Evolutionary conservation across 1,139 yeast genomes (phyloP), one percentile per base, ranked within the genome.

Genomic region (Pichia sp.): DNA sequence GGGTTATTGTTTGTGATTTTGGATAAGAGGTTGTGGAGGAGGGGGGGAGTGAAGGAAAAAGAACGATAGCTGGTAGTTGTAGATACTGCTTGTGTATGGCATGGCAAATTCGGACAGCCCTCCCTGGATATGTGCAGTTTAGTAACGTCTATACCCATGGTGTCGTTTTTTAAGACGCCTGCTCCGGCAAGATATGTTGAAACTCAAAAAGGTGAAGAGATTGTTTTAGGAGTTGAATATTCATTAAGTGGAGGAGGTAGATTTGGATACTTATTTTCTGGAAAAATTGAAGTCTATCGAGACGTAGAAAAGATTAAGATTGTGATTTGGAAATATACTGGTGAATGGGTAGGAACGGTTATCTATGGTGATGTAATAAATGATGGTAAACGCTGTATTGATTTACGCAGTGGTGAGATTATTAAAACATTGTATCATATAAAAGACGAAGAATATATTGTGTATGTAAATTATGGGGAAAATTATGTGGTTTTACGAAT

Each of bases 381-480:
- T 36, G 42, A 41, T 1, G 35, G 40, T 6, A 18, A 16, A 5
- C 24, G 24, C 10, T 30, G 29, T 15, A 8, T 28, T 11, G 40
- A 40, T 33, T n/a, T 24, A 13, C 16, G 21, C 4, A 24, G 10
- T 2, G 14, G 13, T 4, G 22, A 25, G 2, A 2, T 24, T 7
- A 8, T 33, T 3, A 39, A 38, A 15, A 38, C 43, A 2, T 31
- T 44, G 13, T 34, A 47, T 24, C 42, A 42, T n/a, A 18, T 41
- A 13, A 14, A 35, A n/a, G 38, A 48, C 1, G 53, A 51, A 22
- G 45, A 50, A 32, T 55, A 49, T 38, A 44, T 52, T 14, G 37
- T 48, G 3, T 46, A 53, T 24, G 39, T 55, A 14, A 43, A 50
- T 16, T 42, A 36, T 19, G 71, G 59, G 58, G 31, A 33, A 13